Evolutionary conservation across 768 basidiomycete genomes (phyloP).

Genomic region (Fomitopsis serialis): DNA sequence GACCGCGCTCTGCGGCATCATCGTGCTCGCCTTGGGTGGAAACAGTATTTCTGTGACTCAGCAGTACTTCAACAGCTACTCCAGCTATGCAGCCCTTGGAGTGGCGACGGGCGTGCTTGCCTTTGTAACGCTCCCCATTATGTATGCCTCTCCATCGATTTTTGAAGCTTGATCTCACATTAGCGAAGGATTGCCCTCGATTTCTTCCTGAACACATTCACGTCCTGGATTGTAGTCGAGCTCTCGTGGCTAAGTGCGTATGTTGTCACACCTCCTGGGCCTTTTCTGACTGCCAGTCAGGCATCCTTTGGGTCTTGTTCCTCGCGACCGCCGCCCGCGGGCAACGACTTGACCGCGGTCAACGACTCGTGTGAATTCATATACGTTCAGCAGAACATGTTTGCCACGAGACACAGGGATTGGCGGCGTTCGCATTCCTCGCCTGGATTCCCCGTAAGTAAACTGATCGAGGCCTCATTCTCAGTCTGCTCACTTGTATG

Average conservation of each 20-base stretch:
- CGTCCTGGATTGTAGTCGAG: conserved; percentile 26
- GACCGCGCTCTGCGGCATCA: conserved; percentile 6
- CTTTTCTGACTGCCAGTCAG: conserved; percentile 1
- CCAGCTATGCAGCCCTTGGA: conserved; percentile 11
- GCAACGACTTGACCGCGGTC: conserved; percentile 5
- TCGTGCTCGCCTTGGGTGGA: conserved; percentile 8
- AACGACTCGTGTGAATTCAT: conserved; percentile 11
- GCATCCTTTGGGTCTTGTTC: conserved; percentile 26
- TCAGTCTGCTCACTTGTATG: neutral
- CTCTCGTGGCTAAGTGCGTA: conserved; percentile 19
- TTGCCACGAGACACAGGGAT: conserved; percentile 21
- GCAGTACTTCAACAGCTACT: conserved; percentile 6
- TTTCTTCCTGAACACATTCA: conserved; percentile 20
- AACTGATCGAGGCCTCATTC: neutral
- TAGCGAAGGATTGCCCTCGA: conserved; percentile 21
- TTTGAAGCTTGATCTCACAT: neutral
- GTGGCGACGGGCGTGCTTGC: conserved; percentile 18
- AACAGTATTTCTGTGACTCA: conserved; percentile 8
- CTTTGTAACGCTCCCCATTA: conserved; percentile 11
- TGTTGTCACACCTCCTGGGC: neutral
- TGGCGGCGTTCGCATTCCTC: conserved; percentile 23
- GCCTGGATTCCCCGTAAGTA: conserved; percentile 18
- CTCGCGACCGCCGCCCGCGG: conserved; percentile 20
- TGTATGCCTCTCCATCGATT: conserved; percentile 7
- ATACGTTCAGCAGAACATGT: conserved; percentile 6